Percentiles rank a stretch among this genome's conserved stretches.
These are phyloP conservation scores for Neonectria ditissima DNA, from an alignment of 2,329 filamentous ascomycete genomes.

Conservation along the genomic window DNA sequence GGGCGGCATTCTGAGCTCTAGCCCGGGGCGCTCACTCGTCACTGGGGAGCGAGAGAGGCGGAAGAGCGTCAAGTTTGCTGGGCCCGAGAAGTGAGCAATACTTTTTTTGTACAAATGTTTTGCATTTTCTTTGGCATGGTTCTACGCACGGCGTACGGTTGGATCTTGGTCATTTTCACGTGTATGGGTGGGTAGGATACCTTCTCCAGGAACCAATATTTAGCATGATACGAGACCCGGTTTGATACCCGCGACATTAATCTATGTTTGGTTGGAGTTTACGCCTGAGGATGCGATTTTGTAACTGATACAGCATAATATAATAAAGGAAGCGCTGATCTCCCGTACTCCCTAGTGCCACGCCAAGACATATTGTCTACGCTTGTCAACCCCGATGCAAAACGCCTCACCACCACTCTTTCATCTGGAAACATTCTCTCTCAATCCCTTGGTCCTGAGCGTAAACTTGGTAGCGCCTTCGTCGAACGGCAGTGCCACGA, in stretches of 20 bases:
- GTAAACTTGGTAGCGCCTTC: slow-evolving; percentile 61
- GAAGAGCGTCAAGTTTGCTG: slow-evolving; percentile 74
- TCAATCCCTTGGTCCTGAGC: slow-evolving; percentile 66
- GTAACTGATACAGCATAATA: neutral
- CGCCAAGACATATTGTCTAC: neutral
- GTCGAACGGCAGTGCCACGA: slow-evolving; percentile 59
- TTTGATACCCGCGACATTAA: neutral
- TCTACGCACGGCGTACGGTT: slow-evolving; percentile 13
- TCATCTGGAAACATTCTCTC: slow-evolving; percentile 58
- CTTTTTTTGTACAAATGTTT: neutral
- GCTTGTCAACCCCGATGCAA: neutral
- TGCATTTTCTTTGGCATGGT: neutral
- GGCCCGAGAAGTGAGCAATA: slow-evolving; percentile 45
- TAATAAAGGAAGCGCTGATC: neutral
- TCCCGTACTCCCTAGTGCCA: neutral
- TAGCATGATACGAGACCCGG: slow-evolving; percentile 11
- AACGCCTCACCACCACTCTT: slow-evolving; percentile 12
- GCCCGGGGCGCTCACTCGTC: slow-evolving; percentile 55
- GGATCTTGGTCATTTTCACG: slow-evolving; percentile 9
- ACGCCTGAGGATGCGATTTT: neutral
- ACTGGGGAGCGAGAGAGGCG: slow-evolving; percentile 64
- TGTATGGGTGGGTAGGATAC: neutral
- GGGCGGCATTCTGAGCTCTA: slow-evolving; percentile 61
- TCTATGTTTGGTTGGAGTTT: neutral
- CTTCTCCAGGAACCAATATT: neutral